Conservation (phyloP, 2,329 filamentous ascomycete species). For the Paramyrothecium sp. region DNA sequence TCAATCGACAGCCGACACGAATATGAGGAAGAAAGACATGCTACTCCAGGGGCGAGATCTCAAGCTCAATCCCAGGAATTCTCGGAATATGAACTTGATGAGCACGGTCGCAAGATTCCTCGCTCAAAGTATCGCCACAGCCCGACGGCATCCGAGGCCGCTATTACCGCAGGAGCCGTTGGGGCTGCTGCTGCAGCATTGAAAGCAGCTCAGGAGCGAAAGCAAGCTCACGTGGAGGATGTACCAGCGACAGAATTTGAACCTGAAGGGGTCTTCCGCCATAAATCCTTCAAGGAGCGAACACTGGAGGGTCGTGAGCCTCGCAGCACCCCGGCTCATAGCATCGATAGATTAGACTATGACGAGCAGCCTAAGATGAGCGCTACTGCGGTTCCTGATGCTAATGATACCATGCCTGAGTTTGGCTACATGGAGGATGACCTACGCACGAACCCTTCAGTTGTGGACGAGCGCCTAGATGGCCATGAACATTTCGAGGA, state of each 20-base stretch:
- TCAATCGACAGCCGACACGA: slow-evolving; percentile 38
- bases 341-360: slow-evolving; percentile 55
- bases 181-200: slow-evolving; percentile 51
- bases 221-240: slow-evolving; percentile 33
- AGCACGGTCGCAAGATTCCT: slow-evolving; percentile 55
- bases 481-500: slow-evolving; percentile 41
- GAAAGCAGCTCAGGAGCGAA: slow-evolving; percentile 44
- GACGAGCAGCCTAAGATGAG: slow-evolving; percentile 58
- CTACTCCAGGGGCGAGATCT: slow-evolving; percentile 36
- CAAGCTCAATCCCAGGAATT: slow-evolving; percentile 44
- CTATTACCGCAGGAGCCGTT: slow-evolving; percentile 56
- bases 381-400: slow-evolving; percentile 67
- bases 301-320: slow-evolving; percentile 55
- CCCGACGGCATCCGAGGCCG: slow-evolving; percentile 55
- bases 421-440: slow-evolving; percentile 69
- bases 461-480: slow-evolving; percentile 72
- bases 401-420: slow-evolving; percentile 72
- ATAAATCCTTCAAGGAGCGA: slow-evolving; percentile 66
- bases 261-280: slow-evolving; percentile 53
- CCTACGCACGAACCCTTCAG: slow-evolving; percentile 79
- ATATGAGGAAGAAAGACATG: slow-evolving; percentile 34
- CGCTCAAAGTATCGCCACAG: slow-evolving; percentile 44
- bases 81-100: slow-evolving; percentile 56
- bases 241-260: slow-evolving; percentile 34
- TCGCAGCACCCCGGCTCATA: slow-evolving; percentile 56